phyloP scores from a whole-genome alignment of 2,329 filamentous ascomycete species.

The Colletotrichum sp. region DNA sequence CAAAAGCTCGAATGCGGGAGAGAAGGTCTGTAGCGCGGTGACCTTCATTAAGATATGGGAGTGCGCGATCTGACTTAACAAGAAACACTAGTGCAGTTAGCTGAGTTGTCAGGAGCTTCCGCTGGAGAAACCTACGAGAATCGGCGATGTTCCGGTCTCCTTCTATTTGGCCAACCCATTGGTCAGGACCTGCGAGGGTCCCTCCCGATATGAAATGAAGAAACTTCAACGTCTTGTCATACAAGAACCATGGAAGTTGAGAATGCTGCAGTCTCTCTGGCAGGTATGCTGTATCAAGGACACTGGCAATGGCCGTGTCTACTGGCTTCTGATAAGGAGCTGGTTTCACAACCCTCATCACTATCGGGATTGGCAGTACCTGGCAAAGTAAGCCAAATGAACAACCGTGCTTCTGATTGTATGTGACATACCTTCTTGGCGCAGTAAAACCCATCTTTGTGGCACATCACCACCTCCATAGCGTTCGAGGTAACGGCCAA shows the following conservation, averaged over 20 bases:
- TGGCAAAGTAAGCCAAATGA: neutral
- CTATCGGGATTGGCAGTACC: neutral
- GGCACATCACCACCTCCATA: slow-evolving; percentile 46
- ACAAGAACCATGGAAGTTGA: slow-evolving; percentile 47
- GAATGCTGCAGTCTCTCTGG: slow-evolving; percentile 51
- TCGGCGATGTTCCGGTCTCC: slow-evolving; percentile 39
- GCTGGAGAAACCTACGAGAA: slow-evolving; percentile 30
- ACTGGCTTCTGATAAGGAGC: slow-evolving; percentile 43
- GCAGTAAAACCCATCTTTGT: slow-evolving; percentile 50
- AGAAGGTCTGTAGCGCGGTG: slow-evolving; percentile 35
- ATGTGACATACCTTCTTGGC: slow-evolving; percentile 44
- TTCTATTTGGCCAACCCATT: slow-evolving; percentile 53
- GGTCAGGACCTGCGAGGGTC: slow-evolving; percentile 49
- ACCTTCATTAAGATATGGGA: slow-evolving; percentile 46
- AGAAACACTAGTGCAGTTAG: slow-evolving; percentile 42
- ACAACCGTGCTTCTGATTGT: too few relatives aligned
- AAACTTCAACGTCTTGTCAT: slow-evolving; percentile 48
- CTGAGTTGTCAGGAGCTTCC: neutral
- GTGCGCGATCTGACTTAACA: slow-evolving; percentile 46
- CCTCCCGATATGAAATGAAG: slow-evolving; percentile 50
- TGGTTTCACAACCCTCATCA: neutral
- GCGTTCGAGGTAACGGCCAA: slow-evolving; percentile 48
- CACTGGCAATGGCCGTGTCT: slow-evolving; percentile 50
- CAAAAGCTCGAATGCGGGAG: slow-evolving; percentile 37
- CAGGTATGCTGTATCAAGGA: slow-evolving; percentile 58